Base-by-base conservation (phyloP, 2,329 filamentous ascomycete genomes). In the Blastomyces gilchristii region DNA sequence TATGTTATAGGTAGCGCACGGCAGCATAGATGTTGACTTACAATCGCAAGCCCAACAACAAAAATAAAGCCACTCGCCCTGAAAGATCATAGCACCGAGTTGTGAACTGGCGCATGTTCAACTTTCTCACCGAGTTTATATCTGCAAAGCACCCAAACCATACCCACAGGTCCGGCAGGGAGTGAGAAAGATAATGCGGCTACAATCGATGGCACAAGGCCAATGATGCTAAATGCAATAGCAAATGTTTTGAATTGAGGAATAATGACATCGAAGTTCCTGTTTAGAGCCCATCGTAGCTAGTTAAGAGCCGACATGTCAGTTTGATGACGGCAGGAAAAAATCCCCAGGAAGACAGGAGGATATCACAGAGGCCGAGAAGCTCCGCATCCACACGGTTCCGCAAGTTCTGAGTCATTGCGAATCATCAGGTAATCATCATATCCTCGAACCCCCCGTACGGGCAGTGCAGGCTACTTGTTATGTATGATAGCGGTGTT, bases 211-310 rank as follows among this genome's bases (percentile, higher is more conserved):
- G 83, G 83, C 0, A 86, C 73, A 7, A 86, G 70, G 1, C 83
- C 83, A 82, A 87, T 86, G 67, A 86, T 83, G 68, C 78, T 80
- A 64, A 84, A 84, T 2, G 81, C 81, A 64, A 84, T 81, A 37
- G 82, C 84, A 67, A 87, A 86, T 22, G 86, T 22, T 79, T 69
- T 86, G 83, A n/a, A 85, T 74, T 65, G 83, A 83, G 3, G 81
- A 82, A 69, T 86, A 86, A 67, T 85, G 85, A 22, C 84, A 78
- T 56, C 81, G 79, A 43, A 87, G 75, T 69, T 87, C 84, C 72
- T 86, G 83, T 70, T 85, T 83, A 73, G 83, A 83, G 0, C 79
- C 75, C 71, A 77, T 69, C 50, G 68, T 71, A 16, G 73, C 73
- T 75, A 37, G 6, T 34, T 57, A 45, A 25, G 37, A 57, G 11